Evolutionary conservation across 805 yeast genomes (phyloP).

Genomic region (Wickerhamiella cacticola): DNA sequence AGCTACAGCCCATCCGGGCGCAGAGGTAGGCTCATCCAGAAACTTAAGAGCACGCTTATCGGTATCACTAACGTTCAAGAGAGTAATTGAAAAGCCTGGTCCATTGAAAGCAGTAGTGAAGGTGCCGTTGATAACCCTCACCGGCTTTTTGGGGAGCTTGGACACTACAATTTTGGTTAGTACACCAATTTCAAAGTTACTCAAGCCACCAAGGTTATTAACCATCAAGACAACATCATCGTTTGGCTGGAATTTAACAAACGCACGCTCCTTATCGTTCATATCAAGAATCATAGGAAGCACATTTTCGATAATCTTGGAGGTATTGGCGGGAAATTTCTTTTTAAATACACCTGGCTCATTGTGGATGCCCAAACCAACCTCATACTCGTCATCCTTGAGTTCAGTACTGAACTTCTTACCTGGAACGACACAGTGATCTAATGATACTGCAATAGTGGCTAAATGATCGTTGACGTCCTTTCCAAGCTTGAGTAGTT

Average conservation of each 20-base stretch:
- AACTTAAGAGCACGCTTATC: slow-evolving; percentile 38
- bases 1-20: slow-evolving; percentile 61
- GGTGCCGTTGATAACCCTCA: slow-evolving; percentile 59
- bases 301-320: slow-evolving; percentile 51
- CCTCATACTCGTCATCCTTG: slow-evolving; percentile 56
- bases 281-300: slow-evolving; percentile 49
- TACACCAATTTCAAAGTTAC: slow-evolving; percentile 64
- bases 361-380: slow-evolving; percentile 93
- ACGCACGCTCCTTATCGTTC: slow-evolving; percentile 65
- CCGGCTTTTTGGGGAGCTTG: slow-evolving; percentile 47
- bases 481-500: slow-evolving; percentile 47
- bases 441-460: slow-evolving; percentile 81
- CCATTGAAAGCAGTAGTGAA: slow-evolving; percentile 85
- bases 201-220: slow-evolving; percentile 85
- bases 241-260: slow-evolving; percentile 50
- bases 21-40: slow-evolving; percentile 61
- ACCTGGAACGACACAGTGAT: slow-evolving; percentile 85
- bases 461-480: slow-evolving; percentile 54
- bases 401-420: slow-evolving; percentile 46
- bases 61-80: slow-evolving; percentile 55
- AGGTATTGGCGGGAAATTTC: slow-evolving; percentile 40
- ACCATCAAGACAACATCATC: slow-evolving; percentile 63
- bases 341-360: slow-evolving; percentile 72
- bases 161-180: slow-evolving; percentile 50
- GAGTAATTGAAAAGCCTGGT: slow-evolving; percentile 79